Base-by-base conservation (phyloP, 192 early-diverging fungal species). In the Podila epigama region DNA sequence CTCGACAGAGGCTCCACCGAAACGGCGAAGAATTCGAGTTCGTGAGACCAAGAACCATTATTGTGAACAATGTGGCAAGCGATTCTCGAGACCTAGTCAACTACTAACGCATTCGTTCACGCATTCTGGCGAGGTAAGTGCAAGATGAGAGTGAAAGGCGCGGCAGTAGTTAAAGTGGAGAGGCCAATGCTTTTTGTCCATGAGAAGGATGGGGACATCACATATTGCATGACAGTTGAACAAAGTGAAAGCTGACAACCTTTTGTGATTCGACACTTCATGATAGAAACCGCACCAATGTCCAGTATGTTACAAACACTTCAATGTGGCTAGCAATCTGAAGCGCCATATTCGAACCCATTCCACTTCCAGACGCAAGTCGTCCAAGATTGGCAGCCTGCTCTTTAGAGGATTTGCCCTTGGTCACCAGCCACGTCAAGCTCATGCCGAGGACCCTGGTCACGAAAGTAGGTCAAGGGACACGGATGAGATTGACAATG, bases 241-340 rank as follows among this genome's bases (percentile, higher is more conserved):
- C n/a, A n/a, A n/a, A n/a, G n/a, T n/a, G n/a, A n/a, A 12, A 10
- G 32, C 13, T 36, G 12, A 35, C n/a, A 22, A 3, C 1, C 7
- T 22, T 40, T 40, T 9, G 10, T 58, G 11, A 22, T 58, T 7
- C 16, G 1, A 36, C 20, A 57, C 57, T 12, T 5, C 31, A 16
- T 20, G 5, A 18, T 56, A 75, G 71, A 75, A 75, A 66, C 71
- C 71, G 2, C 71, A 75, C 39, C 58, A 63, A 18, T 75, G 71
- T 44, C 53, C n/a, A 1, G 36, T 61, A 42, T 75, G 71, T 44
- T 40, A 75, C 27, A 66, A 62, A 22, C 34, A 33, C 35, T 75
- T 75, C 54, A 75, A 75, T 22, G 71, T 75, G n/a, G 64, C 71
- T 20, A 75, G 71, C 48, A 75, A 75, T 60, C 35, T 75, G 42